Conservation (phyloP, 1,284 basidiomycete genomes). For the Lentinula novae-zelandiae region DNA sequence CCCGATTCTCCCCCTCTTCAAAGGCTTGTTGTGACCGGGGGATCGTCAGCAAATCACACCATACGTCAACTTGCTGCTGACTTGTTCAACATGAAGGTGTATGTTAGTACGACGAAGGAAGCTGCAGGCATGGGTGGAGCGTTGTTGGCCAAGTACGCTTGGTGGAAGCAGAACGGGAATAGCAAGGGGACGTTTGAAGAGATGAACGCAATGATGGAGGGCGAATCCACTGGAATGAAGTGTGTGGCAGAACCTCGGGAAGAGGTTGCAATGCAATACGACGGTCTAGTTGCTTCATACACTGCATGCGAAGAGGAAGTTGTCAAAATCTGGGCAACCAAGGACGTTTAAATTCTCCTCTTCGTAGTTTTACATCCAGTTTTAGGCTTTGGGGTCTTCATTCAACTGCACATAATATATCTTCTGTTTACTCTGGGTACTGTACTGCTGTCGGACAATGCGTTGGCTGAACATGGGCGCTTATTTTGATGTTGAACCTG, state of each 20-base stretch:
- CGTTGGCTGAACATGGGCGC: background rate
- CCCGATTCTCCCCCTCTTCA: constrained; percentile 53
- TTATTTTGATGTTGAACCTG: background rate
- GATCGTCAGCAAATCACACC: constrained; percentile 71
- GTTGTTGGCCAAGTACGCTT: constrained; percentile 64
- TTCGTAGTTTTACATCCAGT: background rate
- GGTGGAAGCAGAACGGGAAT: constrained; percentile 49
- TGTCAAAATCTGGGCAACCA: constrained; percentile 12
- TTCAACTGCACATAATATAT: background rate
- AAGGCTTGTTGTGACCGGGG: constrained; percentile 77
- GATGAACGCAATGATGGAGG: constrained; percentile 45
- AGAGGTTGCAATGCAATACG: constrained; percentile 37
- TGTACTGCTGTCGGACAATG: no score
- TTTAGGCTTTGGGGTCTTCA: background rate
- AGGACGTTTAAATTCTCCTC: background rate
- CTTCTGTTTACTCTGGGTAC: background rate
- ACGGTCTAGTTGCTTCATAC: constrained; percentile 40
- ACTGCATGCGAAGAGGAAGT: constrained; percentile 44
- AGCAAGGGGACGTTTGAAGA: constrained; percentile 59
- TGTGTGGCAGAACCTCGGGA: constrained; percentile 57
- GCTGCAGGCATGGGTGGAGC: constrained; percentile 72
- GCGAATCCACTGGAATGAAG: constrained; percentile 42
- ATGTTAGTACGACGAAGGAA: constrained; percentile 63
- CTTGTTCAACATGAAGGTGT: constrained; percentile 73
- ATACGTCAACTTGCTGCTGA: constrained; percentile 79